Base-by-base conservation (phyloP, 352 stramenopile genomes). In the Thalassiosira ordinaria region DNA sequence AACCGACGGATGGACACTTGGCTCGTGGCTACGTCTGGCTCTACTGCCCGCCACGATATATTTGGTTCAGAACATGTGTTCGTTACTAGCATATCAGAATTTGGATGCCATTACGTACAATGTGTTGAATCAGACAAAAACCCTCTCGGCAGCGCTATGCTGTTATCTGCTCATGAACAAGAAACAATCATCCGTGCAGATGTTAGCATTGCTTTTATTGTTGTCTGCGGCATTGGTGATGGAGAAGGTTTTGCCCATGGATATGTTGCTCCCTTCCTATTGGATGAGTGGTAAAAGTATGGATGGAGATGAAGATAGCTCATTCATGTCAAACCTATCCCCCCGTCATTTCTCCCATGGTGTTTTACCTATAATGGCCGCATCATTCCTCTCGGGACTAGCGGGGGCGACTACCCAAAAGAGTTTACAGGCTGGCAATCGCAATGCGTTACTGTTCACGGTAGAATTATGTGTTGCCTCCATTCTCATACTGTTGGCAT, bases 111-210 rank as follows among this genome's bases (percentile, higher is more conserved):
- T 94, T 1, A 92, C 84, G 1, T 94, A 91, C 63, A 93, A 91
- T 47, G 88, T 92, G 2, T 72, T 94, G n/a, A 94, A 93, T 73
- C 90, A 93, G 64, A 94, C 88, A 16, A 94, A 94, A 64, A 93
- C 87, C 4, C 51, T 93, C 1, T 89, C 74, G 6, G 88, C 90
- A 0, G 90, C 90, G 6, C 33, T 94, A 3, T 92, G 82, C 62
- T 92, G 86, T 46, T 94, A 91, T 77, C 69, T 92, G 0, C 52
- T 94, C 2, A 82, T 94, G 66, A 85, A 85, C 24, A 82, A 82
- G 31, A 72, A 67, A 53, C 90, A 94, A 74, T 89, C 64, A 53
- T 27, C 46, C 8, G 37, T 89, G 26, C 90, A 94, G 80, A 74
- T 93, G 52, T 5, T 90, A 9, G 77, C 86, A 20, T 60, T 94